Evolutionary conservation across 192 early-diverging fungal species (phyloP), one percentile per base, ranked within the genome.

Genomic region (Blastocladiella britannica): DNA sequence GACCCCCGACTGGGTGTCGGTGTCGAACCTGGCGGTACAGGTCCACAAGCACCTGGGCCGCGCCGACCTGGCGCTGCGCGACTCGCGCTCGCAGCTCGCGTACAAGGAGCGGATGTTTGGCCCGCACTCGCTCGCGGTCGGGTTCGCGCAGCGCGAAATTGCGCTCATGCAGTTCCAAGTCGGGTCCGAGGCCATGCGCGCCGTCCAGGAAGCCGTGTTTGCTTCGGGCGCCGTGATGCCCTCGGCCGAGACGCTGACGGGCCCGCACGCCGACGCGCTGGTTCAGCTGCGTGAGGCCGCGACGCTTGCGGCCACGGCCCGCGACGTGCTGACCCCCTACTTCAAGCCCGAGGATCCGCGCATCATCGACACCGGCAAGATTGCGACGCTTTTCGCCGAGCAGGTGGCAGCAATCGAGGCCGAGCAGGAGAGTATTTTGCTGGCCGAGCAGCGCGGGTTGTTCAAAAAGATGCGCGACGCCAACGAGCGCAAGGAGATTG

Each of bases 281-380:
- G 5, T 22, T 47, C 28, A 4, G 5, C n/a, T 8, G 6, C n/a
- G 23, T 57, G 6, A 4, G n/a, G 7, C 37, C 25, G 18, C 25
- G 53, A 8, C 26, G 7, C 29, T 23, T 8, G 2, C 8, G 25
- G 29, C 26, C 30, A 52, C 52, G 25, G 28, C 24, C 26, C 23
- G 28, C 31, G 54, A 30, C 43, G 54, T 25, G 20, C 47, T 26
- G 51, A 56, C 31, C 54, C 54, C 58, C 25, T 59, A 80, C 67
- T 72, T 76, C 53, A 86, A 87, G 25, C 75, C 77, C 22, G 81
- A 84, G 20, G 82, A 91, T 59, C 68, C 75, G 28, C 78, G 78
- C 6, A 82, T 83, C 25, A 77, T 81, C 64, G 83, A 85, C 51
- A 80, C 74, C 15, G 76, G 73, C 29, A 60, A 74, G 47, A 81